Evolutionary conservation across 1,139 yeast species (phyloP).

Genomic region (Arxiozyma slooffiae): DNA sequence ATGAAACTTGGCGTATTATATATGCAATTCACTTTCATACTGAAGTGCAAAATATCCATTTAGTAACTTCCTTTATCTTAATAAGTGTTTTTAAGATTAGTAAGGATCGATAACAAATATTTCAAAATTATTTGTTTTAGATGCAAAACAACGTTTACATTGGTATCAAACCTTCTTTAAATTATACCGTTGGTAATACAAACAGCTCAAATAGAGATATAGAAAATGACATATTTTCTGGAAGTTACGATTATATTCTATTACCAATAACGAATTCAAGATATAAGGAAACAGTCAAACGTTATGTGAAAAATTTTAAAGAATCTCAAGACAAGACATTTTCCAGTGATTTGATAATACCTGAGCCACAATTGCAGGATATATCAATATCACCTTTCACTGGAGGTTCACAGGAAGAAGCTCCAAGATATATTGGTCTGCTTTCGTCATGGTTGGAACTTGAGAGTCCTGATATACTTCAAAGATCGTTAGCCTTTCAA

Average conservation of each 20-base stretch:
- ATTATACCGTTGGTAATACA: background rate
- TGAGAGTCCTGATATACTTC: slow-evolving; percentile 40
- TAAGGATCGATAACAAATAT: background rate
- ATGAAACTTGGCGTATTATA: background rate
- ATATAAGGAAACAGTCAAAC: slow-evolving; percentile 32
- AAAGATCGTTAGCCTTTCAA: slow-evolving; percentile 45
- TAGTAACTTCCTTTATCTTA: background rate
- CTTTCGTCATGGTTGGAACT: slow-evolving; percentile 58
- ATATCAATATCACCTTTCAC: slow-evolving; percentile 31
- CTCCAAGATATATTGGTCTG: slow-evolving; percentile 34
- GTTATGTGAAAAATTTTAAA: slow-evolving; percentile 3
- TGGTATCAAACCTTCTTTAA: slow-evolving; percentile 26
- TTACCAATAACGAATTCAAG: slow-evolving; percentile 37
- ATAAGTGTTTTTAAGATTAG: background rate
- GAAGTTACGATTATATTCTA: slow-evolving; percentile 33
- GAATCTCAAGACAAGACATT: background rate
- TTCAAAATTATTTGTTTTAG: background rate
- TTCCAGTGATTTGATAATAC: slow-evolving; percentile 23
- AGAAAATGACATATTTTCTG: background rate
- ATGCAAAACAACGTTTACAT: slow-evolving; percentile 30
- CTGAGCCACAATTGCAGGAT: slow-evolving; percentile 35
- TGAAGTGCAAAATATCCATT: background rate
- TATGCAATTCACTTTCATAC: background rate
- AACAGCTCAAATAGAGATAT: background rate
- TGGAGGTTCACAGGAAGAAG: slow-evolving; percentile 5